A percentile compares a stretch with the other conserved stretches of the same genome.
Conservation (phyloP, 331 rosid genomes). For the Spiraea crenata region DNA sequence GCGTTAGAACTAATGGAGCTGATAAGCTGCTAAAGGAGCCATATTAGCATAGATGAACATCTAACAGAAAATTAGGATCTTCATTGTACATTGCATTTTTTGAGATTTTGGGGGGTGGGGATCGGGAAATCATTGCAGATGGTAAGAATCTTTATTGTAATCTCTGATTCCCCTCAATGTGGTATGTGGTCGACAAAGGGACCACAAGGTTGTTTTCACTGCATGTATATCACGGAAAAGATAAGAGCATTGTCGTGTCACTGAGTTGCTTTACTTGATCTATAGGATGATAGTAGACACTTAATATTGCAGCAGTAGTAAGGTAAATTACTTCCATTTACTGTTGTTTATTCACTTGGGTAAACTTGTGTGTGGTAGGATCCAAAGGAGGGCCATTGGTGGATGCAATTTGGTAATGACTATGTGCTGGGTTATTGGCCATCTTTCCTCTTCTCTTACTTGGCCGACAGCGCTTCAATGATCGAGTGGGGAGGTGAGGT, state of each 20-base stretch:
- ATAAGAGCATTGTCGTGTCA: neutral
- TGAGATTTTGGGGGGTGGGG: neutral
- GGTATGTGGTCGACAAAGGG: neutral
- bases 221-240: constrained; percentile 12
- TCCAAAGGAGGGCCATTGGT: constrained; percentile 97
- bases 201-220: too few species aligned
- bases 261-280: neutral
- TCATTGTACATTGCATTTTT: neutral
- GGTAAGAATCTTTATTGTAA: constrained; percentile 42
- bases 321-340: neutral
- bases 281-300: neutral
- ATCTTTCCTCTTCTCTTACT: constrained; percentile 85
- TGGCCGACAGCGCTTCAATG: constrained; percentile 95
- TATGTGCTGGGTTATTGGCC: constrained; percentile 96
- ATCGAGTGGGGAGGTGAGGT: constrained; percentile 99
- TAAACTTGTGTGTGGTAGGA: constrained; percentile 48
- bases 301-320: too few species aligned
- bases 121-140: constrained; percentile 37
- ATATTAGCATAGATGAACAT: neutral
- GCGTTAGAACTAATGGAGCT: neutral
- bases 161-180: constrained; percentile 19
- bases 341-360: neutral
- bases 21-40: neutral
- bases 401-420: constrained; percentile 98
- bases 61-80: neutral